Base-by-base conservation (phyloP, 495 filamentous ascomycete genomes). In the Lasiosphaeria hispida region DNA sequence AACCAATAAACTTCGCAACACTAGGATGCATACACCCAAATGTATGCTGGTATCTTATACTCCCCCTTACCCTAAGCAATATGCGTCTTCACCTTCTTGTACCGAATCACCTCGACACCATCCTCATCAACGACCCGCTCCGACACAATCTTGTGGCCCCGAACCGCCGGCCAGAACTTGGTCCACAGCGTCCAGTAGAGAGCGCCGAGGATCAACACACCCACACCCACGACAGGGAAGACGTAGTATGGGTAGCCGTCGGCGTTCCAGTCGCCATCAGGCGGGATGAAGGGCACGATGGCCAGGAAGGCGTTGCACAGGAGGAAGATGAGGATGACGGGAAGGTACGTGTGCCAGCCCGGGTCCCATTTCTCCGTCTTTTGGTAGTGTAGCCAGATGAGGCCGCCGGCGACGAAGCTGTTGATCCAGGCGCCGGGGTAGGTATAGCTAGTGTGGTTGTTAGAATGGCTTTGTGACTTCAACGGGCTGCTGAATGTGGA, bases 351-450 rank as follows among this genome's bases (percentile, higher is more conserved):
- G 34, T 72, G 66, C 72, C 74, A 78, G 4, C 68, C 72, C 0
- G 74, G 69, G 14, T 68, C 55, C 75, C 76, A 79, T 43, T 67
- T 67, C 52, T 79, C 77, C 10, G 56, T 68, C 38, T 75, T 75
- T 14, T 53, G 57, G 62, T 68, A 77, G 36, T 74, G 74, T 15
- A 76, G 60, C 33, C 73, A 79, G 54, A 79, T 70, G 30, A 79
- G 65, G 50, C 72, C 85, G 53, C 77, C 83, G 17, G 80, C 75
- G 56, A 87, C 86, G 66, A 88, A 78, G 53, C 80, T 67, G 63
- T 75, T 76, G 56, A 77, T 77, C 70, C 73, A 75, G 10, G 73
- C 62, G 33, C 75, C 74, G 1, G 75, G 72, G 48, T 77, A 77
- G 1, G 73, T 77, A 58, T 76, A 75, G 11, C 73, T 55, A 50